Evolutionary conservation across 176 grass and related monocot genomes (phyloP).

Genomic region (Miscanthus lutarioriparius): DNA sequence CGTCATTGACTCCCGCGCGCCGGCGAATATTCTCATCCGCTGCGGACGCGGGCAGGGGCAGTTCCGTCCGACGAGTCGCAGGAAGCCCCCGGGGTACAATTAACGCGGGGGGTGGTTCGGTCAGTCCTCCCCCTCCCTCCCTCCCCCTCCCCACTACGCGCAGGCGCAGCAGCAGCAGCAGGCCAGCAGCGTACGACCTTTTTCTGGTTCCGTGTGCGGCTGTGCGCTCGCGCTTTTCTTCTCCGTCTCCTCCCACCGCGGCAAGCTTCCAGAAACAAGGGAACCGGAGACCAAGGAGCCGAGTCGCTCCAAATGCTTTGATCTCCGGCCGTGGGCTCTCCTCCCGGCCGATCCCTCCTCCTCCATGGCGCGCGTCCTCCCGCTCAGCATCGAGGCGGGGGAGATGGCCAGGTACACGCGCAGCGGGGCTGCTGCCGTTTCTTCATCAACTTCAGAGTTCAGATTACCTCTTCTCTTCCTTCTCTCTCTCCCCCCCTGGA

Average conservation of each 20-base stretch:
- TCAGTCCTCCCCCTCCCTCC: neutral
- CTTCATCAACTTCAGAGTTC: neutral
- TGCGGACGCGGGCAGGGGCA: slow-evolving; percentile 27
- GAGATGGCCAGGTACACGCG: slow-evolving; percentile 34
- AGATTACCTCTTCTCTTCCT: neutral
- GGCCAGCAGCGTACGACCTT: neutral
- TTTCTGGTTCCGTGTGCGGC: neutral
- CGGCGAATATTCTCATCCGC: slow-evolving; percentile 20
- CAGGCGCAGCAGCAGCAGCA: neutral
- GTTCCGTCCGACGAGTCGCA: slow-evolving; percentile 10
- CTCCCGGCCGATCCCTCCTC: neutral
- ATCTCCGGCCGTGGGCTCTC: neutral
- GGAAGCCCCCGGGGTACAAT: neutral
- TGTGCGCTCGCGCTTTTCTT: neutral
- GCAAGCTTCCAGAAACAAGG: neutral
- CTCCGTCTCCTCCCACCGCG: too few species aligned
- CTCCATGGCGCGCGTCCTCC: slow-evolving; percentile 44
- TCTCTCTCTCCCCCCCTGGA: neutral
- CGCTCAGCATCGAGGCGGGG: slow-evolving; percentile 38
- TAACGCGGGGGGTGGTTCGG: neutral
- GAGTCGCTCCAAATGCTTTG: neutral
- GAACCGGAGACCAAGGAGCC: neutral
- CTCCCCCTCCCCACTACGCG: neutral
- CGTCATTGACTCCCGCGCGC: neutral
- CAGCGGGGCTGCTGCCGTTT: neutral